phyloP scores from a whole-genome alignment of 257 asterid species.

The Eucommia ulmoides region DNA sequence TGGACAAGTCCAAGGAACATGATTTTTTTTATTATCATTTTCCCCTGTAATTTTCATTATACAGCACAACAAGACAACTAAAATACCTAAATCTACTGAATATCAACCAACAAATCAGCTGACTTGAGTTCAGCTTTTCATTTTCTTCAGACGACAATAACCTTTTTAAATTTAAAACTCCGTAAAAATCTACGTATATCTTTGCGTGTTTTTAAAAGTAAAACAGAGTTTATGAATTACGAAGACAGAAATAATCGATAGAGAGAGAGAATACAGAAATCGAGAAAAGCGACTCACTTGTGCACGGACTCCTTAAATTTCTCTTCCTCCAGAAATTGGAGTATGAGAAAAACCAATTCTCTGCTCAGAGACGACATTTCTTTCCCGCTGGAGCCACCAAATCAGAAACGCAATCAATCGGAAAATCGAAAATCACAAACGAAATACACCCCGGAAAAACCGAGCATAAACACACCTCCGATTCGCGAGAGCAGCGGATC shows the following conservation, averaged over 20 bases:
- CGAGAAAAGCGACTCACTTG: constrained; percentile 26
- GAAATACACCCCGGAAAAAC: not conserved
- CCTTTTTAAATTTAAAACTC: too few relatives aligned
- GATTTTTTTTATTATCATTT: too few relatives aligned
- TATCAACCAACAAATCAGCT: not conserved
- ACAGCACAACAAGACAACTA: not conserved
- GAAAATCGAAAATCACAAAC: too few relatives aligned
- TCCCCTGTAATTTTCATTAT: too few relatives aligned
- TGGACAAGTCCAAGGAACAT: too few relatives aligned
- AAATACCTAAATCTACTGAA: not conserved
- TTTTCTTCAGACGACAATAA: not conserved
- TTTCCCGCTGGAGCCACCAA: not conserved
- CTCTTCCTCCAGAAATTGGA: constrained; percentile 94
- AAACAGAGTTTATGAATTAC: too few relatives aligned
- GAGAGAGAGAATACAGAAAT: too few relatives aligned
- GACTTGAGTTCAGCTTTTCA: not conserved
- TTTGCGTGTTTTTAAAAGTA: too few relatives aligned
- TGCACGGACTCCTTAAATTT: constrained; percentile 94
- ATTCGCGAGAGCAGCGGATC: not conserved
- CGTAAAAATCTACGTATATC: too few relatives aligned
- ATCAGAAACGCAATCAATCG: not conserved
- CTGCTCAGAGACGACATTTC: constrained; percentile 29
- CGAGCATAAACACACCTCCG: not conserved
- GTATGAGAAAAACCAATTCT: constrained; percentile 90
- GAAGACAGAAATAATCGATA: too few relatives aligned